Evolutionary conservation across 306 rosid genomes (phyloP).

Genomic region (Prunus persica): Prunus_persica_NCBIv2 NC_034010.1:20742501-20743000

Average conservation of each 20-base stretch:
- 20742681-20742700: slow-evolving; percentile 98
- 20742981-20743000: slow-evolving; percentile 8
- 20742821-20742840: slow-evolving; percentile 86
- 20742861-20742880: slow-evolving; percentile 98
- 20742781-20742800: not conserved
- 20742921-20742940: slow-evolving; percentile 99
- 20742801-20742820: slow-evolving; percentile 3
- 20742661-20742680: slow-evolving; percentile 93
- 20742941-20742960: slow-evolving; percentile 92
- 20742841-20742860: slow-evolving; percentile 96
- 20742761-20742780: not conserved
- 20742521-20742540: not conserved
- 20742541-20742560: not conserved
- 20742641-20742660: slow-evolving; percentile 92
- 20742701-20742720: slow-evolving; percentile 84
- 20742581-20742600: not conserved
- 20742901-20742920: slow-evolving; percentile 95
- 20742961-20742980: slow-evolving; percentile 52
- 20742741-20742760: not conserved
- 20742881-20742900: slow-evolving; percentile 92
- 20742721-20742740: slow-evolving; percentile 46
- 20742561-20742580: not conserved
- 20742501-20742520: not conserved
- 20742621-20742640: slow-evolving; percentile 89
- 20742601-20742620: slow-evolving; percentile 86